Evolutionary conservation across 148 eudicot genomes (phyloP), one percentile per base, ranked within the genome.

Genomic region (Dianthus caryophyllus): DNA sequence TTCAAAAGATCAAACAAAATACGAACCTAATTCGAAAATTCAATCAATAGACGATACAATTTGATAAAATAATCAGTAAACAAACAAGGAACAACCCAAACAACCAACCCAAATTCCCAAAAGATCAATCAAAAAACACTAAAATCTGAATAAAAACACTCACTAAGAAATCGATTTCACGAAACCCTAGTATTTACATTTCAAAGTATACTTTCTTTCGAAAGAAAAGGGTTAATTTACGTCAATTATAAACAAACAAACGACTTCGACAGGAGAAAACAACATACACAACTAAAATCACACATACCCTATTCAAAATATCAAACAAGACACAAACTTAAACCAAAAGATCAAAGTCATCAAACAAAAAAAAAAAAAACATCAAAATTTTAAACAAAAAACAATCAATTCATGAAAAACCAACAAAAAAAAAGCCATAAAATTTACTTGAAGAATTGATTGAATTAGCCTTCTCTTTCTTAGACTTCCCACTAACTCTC

Each of bases 401-500:
- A 15, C n/a, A n/a, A 17, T 0, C 21, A 1, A 67, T 39, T 3
- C 6, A 71, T 25, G 1, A 24, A 64, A 13, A 68, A 1, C 4
- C 16, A 3, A 58, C 61, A 0, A 68, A 51, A n/a, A 59, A 59
- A 39, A 51, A 43, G 16, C 47, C 12, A 43, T 21, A 33, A 55
- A 72, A 81, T n/a, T 69, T 85, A 84, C 96, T 83, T 68, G 89
- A 71, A 36, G 84, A 76, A 64, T 73, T 39, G 14, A 50, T 71
- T 24, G 76, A 77, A 68, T 51, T 60, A 33, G 67, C 61, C 80
- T 83, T 85, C 17, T 84, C 89, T 62, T 82, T 89, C 75, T 76
- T 87, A 8, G 89, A 77, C 33, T 75, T 81, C 0, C 79, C 84
- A 72, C 87, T 82, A 21, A 78, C 73, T 51, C 88, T 76, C 74